phyloP scores from a whole-genome alignment of 1,284 basidiomycete genomes.

The Leccinum angustisporum region DNA sequence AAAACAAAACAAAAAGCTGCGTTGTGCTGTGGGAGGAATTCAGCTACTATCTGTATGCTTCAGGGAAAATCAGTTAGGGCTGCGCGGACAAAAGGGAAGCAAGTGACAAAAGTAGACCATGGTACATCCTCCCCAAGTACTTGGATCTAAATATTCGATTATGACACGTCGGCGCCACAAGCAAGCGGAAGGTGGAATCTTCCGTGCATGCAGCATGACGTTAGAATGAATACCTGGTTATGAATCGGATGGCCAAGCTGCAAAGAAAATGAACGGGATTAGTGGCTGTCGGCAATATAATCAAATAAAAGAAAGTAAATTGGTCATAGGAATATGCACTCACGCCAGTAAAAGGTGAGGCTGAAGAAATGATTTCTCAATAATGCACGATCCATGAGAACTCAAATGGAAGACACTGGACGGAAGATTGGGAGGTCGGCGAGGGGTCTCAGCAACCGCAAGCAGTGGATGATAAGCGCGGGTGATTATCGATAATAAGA shows the following conservation, averaged over 20 bases:
- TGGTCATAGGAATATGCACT: constrained; percentile 12
- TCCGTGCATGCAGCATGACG: constrained; percentile 12
- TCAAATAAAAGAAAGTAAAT: constrained; percentile 4
- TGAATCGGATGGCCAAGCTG: constrained; percentile 2
- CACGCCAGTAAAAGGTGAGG: background rate
- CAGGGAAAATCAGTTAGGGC: background rate
- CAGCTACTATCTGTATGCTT: background rate
- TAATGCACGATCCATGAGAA: constrained; percentile 1
- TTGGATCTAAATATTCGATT: constrained; percentile 9
- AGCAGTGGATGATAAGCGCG: constrained; percentile 23
- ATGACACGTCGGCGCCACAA: constrained; percentile 5
- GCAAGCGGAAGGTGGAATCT: constrained; percentile 5
- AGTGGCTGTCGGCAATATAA: constrained; percentile 2
- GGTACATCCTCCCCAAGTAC: background rate
- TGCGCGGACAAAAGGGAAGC: constrained; percentile 2
- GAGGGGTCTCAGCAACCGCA: constrained; percentile 2
- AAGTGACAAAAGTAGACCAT: constrained; percentile 5
- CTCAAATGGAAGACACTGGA: background rate
- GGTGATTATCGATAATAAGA: constrained; percentile 27
- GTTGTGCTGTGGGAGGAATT: constrained; percentile 16
- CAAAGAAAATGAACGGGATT: constrained; percentile 1
- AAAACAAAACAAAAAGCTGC: background rate
- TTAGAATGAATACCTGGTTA: constrained; percentile 5
- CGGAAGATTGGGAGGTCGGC: background rate
- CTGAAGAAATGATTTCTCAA: constrained; percentile 2